A percentile compares a stretch with the other conserved stretches of the same genome.
phyloP scores from a whole-genome alignment of 768 basidiomycete species.

The Dendrothele bispora region DNA sequence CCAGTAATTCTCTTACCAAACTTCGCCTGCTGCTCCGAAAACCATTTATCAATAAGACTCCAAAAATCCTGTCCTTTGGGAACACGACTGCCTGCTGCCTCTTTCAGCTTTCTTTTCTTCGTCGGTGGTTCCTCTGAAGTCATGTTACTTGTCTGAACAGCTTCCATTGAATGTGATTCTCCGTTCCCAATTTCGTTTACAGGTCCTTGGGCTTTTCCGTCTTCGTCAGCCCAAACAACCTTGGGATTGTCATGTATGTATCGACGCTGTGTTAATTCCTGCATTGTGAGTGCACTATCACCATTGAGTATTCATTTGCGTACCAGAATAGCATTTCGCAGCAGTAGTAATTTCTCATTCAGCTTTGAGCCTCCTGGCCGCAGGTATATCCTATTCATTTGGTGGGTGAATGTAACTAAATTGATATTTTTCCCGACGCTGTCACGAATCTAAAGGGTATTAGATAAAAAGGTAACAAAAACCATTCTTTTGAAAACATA shows the following conservation, averaged over 20 bases:
- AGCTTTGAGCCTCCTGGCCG: neutral
- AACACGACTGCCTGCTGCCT: neutral
- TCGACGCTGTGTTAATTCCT: neutral
- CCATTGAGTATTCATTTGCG: neutral
- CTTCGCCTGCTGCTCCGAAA: neutral
- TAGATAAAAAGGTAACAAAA: neutral
- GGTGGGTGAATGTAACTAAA: neutral
- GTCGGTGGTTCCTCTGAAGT: neutral
- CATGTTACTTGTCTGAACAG: too few species aligned
- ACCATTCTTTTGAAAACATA: neutral
- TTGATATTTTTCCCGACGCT: neutral
- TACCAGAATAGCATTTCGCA: neutral
- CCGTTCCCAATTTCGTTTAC: too few species aligned
- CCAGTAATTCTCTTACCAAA: neutral
- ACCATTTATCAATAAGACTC: neutral
- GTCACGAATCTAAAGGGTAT: too few species aligned
- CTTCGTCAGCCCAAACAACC: too few species aligned
- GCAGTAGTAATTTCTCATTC: neutral
- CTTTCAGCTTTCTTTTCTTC: neutral
- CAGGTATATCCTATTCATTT: neutral
- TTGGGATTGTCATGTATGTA: neutral
- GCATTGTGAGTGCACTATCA: neutral
- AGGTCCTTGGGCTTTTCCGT: too few species aligned
- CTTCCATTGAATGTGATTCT: too few species aligned
- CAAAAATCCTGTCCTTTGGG: slow-evolving; percentile 1